Percentiles rank a stretch among this genome's conserved stretches.
Evolutionary conservation across 169 alveolate genomes (phyloP).

Genomic region (Perkinsus marinus): DNA sequence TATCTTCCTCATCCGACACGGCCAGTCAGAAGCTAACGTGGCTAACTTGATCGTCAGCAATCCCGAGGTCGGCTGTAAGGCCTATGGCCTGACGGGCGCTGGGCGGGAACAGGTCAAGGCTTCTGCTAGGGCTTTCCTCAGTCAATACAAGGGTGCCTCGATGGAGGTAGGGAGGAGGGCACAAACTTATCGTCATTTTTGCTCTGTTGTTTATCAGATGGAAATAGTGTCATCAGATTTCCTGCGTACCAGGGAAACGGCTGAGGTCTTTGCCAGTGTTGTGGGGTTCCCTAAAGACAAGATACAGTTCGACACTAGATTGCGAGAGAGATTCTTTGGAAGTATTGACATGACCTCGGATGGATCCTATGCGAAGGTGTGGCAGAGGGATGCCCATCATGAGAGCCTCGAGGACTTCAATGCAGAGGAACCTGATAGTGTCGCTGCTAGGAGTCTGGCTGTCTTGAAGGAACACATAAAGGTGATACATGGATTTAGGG

Average conservation of each 20-base stretch:
- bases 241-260: not conserved
- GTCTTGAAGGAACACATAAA: not conserved
- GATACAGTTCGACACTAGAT: not conserved
- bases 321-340: not conserved
- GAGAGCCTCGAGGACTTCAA: not conserved
- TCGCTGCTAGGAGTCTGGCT: not conserved
- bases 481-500: not conserved
- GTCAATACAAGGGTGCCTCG: not conserved
- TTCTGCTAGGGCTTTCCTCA: not conserved
- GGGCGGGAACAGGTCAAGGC: not conserved
- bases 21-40: not conserved
- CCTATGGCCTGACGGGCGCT: not conserved
- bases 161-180: not conserved
- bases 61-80: not conserved
- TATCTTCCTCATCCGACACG: not conserved
- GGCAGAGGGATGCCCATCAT: not conserved
- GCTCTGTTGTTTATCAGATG: not conserved
- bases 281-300: not conserved
- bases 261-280: not conserved
- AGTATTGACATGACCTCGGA: not conserved
- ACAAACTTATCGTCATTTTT: not conserved
- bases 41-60: not conserved
- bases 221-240: not conserved
- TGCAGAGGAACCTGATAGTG: not conserved
- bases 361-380: not conserved